phyloP scores from a whole-genome alignment of 805 yeast genomes.

The Pichia scutulata region DNA sequence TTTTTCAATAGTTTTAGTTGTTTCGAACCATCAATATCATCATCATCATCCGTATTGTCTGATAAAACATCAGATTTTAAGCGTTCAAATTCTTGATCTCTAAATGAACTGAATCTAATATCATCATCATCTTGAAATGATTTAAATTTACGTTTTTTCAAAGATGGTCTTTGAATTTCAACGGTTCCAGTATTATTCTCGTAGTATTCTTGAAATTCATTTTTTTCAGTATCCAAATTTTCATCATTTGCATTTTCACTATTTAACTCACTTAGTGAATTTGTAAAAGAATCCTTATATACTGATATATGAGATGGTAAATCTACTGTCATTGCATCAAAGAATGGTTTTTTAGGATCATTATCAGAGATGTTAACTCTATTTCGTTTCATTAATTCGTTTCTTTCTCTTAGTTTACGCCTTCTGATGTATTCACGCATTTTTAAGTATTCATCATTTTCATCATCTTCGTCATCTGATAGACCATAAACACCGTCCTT shows the following conservation, averaged over 20 bases:
- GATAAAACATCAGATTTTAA: constrained; percentile 5
- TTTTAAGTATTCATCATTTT: constrained; percentile 4
- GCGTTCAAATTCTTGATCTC: constrained; percentile 8
- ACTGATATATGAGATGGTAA: constrained; percentile 10
- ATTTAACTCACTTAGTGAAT: constrained; percentile 13
- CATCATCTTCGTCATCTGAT: constrained; percentile 69
- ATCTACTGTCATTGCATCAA: constrained; percentile 12
- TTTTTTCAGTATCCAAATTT: constrained; percentile 15
- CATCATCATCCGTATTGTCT: constrained; percentile 19
- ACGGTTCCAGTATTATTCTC: constrained; percentile 18
- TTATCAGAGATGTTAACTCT: constrained; percentile 3
- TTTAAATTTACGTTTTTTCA: constrained; percentile 13
- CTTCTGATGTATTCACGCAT: constrained; percentile 8
- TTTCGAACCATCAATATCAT: constrained; percentile 29
- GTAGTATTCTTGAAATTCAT: not conserved
- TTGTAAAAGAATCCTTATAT: constrained; percentile 7
- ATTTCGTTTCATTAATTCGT: constrained; percentile 34
- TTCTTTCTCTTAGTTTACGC: constrained; percentile 26
- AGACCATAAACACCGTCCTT: constrained; percentile 46
- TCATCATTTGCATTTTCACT: constrained; percentile 20
- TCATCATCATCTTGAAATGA: constrained; percentile 8
- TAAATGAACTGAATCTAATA: constrained; percentile 7
- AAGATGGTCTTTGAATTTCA: constrained; percentile 18
- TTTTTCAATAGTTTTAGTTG: constrained; percentile 28
- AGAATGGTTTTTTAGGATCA: constrained; percentile 13